Evolutionary conservation across 2,329 filamentous ascomycete species (phyloP).

Genomic region (Pestalotiopsis sp.): DNA sequence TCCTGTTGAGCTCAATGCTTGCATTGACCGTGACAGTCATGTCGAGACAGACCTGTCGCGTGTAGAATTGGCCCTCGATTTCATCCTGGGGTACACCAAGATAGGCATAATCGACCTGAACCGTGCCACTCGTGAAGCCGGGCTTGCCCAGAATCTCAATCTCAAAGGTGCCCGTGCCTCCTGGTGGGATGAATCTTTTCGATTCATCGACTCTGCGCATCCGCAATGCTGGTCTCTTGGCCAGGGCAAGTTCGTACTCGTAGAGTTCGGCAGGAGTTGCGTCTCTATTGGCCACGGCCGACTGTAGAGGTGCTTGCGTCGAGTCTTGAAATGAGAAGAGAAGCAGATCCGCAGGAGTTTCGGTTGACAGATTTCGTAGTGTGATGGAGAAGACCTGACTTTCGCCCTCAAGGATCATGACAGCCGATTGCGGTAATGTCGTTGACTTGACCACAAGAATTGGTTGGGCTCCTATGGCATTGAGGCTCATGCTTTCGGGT

Average conservation of each 20-base stretch:
- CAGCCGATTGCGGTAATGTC: slow-evolving; percentile 78
- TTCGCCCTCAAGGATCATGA: slow-evolving; percentile 95
- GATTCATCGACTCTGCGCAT: slow-evolving; percentile 53
- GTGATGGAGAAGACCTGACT: slow-evolving; percentile 76
- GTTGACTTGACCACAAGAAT: slow-evolving; percentile 74
- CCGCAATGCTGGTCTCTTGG: slow-evolving; percentile 71
- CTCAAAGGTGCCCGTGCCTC: slow-evolving; percentile 70
- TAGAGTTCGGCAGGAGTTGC: slow-evolving; percentile 79
- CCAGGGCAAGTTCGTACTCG: slow-evolving; percentile 81
- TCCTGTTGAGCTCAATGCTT: slow-evolving; percentile 78
- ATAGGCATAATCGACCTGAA: slow-evolving; percentile 86
- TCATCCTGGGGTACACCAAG: slow-evolving; percentile 73
- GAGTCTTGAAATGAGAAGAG: slow-evolving; percentile 91
- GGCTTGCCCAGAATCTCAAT: slow-evolving; percentile 87
- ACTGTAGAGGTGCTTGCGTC: slow-evolving; percentile 75
- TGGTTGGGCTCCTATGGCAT: slow-evolving; percentile 80
- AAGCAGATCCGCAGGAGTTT: slow-evolving; percentile 78
- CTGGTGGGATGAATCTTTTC: slow-evolving; percentile 65
- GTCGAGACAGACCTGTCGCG: slow-evolving; percentile 78
- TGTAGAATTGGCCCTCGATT: slow-evolving; percentile 76
- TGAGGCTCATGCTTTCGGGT: slow-evolving; percentile 61
- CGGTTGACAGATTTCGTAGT: slow-evolving; percentile 73
- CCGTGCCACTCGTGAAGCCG: slow-evolving; percentile 75
- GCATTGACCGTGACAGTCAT: slow-evolving; percentile 90
- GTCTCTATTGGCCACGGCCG: slow-evolving; percentile 75